Base-by-base conservation (phyloP, 371 early-diverging fungal species). In the Mucor plumbeus region DNA sequence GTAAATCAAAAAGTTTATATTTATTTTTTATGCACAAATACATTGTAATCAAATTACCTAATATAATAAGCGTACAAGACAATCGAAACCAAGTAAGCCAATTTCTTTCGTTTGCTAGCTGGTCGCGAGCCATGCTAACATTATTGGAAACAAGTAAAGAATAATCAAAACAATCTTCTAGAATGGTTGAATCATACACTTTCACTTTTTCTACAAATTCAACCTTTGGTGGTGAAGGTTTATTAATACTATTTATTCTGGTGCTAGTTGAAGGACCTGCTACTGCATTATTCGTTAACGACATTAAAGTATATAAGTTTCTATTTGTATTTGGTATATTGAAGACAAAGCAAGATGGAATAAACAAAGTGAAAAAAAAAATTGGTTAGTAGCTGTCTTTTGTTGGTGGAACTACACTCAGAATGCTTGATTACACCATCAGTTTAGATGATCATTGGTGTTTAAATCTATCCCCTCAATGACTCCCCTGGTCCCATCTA, bases 41-140 rank as follows among this genome's bases (percentile, higher is more conserved):
- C 38, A 38, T 9, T 38, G 38, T 53, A 6, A 26, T 21, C 13
- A 13, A 53, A 60, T 11, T 75, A 80, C 83, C 83, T 15, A 83
- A 59, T 9, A 83, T 71, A 40, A 76, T 61, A 5, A 83, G 59
- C 15, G 81, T 83, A 57, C 77, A 74, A 3, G 81, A 71, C 2
- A 80, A 47, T 38, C 79, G 71, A 56, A 80, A 71, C 71, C 77
- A 75, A 21, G 76, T 79, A 10, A 83, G 48, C 71, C 73, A 83
- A 62, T 80, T 83, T n/a, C 83, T 69, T 54, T 83, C 83, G 44
- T 77, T 77, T 6, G 81, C 79, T 14, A 80, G 62, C 61, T 80
- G 75, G 38, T 76, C 78, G 59, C 76, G 61, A 36, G 80, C 80
- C 68, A 72, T 74, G 43, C 71, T 72, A 4, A 70, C 65, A 7